phyloP scores from a whole-genome alignment of 352 stramenopile species.

The Phytophthora rubi region DNA sequence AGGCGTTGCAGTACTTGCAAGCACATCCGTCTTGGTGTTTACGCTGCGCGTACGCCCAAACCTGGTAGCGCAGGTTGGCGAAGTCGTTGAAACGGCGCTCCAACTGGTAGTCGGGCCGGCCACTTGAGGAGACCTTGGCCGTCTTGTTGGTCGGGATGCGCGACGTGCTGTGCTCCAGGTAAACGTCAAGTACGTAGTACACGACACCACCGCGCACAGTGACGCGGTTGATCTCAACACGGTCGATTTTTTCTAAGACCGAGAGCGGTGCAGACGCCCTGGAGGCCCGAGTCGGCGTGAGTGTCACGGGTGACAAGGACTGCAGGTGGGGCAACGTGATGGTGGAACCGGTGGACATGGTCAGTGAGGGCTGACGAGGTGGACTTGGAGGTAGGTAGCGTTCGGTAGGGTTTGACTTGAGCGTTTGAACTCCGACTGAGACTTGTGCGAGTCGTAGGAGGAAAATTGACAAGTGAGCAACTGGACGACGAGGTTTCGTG shows the following conservation, averaged over 20 bases:
- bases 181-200: slow-evolving; percentile 67
- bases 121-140: slow-evolving; percentile 24
- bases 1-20: slow-evolving; percentile 56
- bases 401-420: slow-evolving; percentile 21
- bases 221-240: slow-evolving; percentile 51
- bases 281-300: slow-evolving; percentile 34
- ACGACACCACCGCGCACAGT: slow-evolving; percentile 47
- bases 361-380: slow-evolving; percentile 8
- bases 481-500: slow-evolving; percentile 23
- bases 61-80: slow-evolving; percentile 54
- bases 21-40: slow-evolving; percentile 38
- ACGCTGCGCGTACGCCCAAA: slow-evolving; percentile 53
- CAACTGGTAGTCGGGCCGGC: slow-evolving; percentile 51
- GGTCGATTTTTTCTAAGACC: slow-evolving; percentile 48
- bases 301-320: slow-evolving; percentile 29
- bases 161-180: slow-evolving; percentile 57
- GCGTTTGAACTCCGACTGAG: slow-evolving; percentile 17
- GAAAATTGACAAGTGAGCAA: slow-evolving; percentile 49
- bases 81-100: slow-evolving; percentile 64
- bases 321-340: slow-evolving; percentile 32
- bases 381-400: neutral
- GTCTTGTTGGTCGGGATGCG: slow-evolving; percentile 67
- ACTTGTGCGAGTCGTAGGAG: slow-evolving; percentile 19
- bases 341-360: slow-evolving; percentile 32
- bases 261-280: slow-evolving; percentile 38